Percentiles rank a stretch among this genome's conserved stretches.
Conservation (phyloP, 495 filamentous ascomycete genomes). For the Lineolata rhizophorae region DNA sequence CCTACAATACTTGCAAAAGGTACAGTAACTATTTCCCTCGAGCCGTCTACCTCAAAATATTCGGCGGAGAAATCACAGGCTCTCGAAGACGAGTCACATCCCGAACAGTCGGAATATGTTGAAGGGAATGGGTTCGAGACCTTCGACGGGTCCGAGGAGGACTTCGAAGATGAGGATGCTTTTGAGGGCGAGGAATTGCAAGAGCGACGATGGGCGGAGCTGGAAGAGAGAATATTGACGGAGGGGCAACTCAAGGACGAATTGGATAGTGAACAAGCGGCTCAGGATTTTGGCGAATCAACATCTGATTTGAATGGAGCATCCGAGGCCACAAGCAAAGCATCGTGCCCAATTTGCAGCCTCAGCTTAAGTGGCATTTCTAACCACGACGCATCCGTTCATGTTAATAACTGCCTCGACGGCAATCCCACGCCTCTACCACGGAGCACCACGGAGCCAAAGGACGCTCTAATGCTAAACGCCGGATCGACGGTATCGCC, state of each 20-base stretch:
- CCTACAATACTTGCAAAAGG: conserved; percentile 3
- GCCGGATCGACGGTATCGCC: no score
- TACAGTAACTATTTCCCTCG: no score
- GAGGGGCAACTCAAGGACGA: background rate
- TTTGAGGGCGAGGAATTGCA: conserved; percentile 39
- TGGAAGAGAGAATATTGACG: conserved; percentile 21
- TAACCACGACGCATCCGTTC: conserved; percentile 33
- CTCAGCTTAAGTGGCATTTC: conserved; percentile 33
- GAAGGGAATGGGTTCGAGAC: no score
- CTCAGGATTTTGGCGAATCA: conserved; percentile 25
- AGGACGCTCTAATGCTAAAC: no score
- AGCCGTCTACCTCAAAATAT: no score
- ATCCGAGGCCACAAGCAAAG: conserved; percentile 15
- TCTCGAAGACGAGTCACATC: no score
- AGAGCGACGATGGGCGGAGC: conserved; percentile 39
- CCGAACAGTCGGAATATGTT: no score
- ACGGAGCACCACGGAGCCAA: no score
- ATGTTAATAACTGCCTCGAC: conserved; percentile 90
- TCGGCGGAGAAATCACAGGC: background rate
- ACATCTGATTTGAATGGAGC: conserved; percentile 6
- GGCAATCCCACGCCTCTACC: conserved; percentile 39
- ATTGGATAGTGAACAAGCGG: background rate
- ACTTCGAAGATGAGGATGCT: conserved; percentile 36
- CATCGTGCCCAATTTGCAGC: conserved; percentile 58
- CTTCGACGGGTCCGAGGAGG: conserved; percentile 31